These are phyloP conservation scores for Pogostemon cablin DNA, from an alignment of 257 asterid species.

Conservation along the genomic window DNA sequence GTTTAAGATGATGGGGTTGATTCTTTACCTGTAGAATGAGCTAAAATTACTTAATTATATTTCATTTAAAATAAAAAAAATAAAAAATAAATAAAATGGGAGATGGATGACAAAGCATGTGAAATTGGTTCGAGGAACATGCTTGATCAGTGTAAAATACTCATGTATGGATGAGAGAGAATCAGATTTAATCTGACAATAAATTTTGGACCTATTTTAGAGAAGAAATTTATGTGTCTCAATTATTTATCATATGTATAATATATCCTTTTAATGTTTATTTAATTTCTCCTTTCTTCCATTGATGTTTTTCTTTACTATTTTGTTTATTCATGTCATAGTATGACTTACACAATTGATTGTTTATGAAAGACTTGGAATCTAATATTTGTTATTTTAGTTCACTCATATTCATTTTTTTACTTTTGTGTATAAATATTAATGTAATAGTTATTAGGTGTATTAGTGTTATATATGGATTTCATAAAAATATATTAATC, in stretches of 20 bases:
- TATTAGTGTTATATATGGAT: no score
- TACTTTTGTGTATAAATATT: no score
- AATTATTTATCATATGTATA: not conserved
- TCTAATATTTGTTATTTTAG: slow-evolving; percentile 7
- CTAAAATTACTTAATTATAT: no score
- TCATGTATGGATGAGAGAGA: slow-evolving; percentile 34
- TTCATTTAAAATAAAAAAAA: no score
- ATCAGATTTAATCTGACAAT: slow-evolving; percentile 33
- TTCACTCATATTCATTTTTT: no score
- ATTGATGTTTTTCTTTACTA: not conserved
- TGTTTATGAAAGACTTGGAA: slow-evolving; percentile 3
- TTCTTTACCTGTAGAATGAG: no score
- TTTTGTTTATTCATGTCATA: not conserved
- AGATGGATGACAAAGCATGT: slow-evolving; percentile 56
- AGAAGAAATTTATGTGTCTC: slow-evolving; percentile 34
- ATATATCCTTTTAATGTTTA: not conserved
- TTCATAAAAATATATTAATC: no score
- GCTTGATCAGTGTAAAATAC: slow-evolving; percentile 56
- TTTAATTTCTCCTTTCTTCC: not conserved
- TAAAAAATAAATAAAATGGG: no score
- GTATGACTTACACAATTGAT: not conserved
- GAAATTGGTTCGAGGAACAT: slow-evolving; percentile 56
- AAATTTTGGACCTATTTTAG: slow-evolving; percentile 40
- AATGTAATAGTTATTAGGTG: no score
- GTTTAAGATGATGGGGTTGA: no score